These are phyloP conservation scores for Rhynchospora pubera DNA, from an alignment of 176 grass and related monocot species.

Conservation along the genomic window DNA sequence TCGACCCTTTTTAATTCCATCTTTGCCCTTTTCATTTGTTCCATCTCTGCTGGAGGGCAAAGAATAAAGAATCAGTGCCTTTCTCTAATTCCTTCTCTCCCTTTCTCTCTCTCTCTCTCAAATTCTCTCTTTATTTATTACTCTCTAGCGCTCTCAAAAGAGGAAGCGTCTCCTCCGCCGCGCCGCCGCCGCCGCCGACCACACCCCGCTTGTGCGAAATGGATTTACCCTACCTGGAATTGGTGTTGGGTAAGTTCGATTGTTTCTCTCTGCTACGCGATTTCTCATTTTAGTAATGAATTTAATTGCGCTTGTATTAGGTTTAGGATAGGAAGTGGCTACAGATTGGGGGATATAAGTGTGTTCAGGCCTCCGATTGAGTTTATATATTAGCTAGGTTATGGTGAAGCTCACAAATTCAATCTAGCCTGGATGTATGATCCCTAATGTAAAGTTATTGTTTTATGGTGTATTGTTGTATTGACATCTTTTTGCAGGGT, in stretches of 20 bases:
- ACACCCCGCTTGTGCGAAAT: slow-evolving; percentile 19
- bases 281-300: neutral
- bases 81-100: neutral
- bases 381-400: neutral
- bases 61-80: slow-evolving; percentile 25
- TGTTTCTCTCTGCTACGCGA: neutral
- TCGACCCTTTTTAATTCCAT: neutral
- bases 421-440: slow-evolving; percentile 64
- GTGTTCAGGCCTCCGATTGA: neutral
- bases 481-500: slow-evolving; percentile 47
- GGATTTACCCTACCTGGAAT: slow-evolving; percentile 83
- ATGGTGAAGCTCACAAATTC: slow-evolving; percentile 1
- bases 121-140: neutral
- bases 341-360: slow-evolving; percentile 4
- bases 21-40: neutral
- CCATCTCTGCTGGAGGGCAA: slow-evolving; percentile 17
- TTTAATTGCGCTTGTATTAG: neutral
- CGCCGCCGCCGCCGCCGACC: neutral
- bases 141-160: neutral
- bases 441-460: slow-evolving; percentile 58
- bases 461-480: neutral
- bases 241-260: slow-evolving; percentile 61
- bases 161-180: slow-evolving; percentile 19
- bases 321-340: neutral
- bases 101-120: too few relatives aligned